Conservation (phyloP, 805 yeast species). For the Wickerhamiella vanderwaltii region DNA sequence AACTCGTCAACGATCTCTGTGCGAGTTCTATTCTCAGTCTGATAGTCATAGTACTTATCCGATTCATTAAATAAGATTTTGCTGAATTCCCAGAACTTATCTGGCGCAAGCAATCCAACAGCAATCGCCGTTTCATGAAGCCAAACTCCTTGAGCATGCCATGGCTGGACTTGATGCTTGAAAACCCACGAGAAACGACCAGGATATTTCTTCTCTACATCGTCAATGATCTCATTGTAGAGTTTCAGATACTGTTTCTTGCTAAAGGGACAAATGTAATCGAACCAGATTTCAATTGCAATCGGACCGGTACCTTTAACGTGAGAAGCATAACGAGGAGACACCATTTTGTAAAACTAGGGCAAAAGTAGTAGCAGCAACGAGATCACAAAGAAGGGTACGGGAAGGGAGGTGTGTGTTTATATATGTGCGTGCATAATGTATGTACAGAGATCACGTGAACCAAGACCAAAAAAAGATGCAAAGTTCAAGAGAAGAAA, state of each 20-base stretch:
- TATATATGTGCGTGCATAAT: no score
- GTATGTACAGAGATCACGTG: no score
- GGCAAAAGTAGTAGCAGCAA: no score
- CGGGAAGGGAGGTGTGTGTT: no score
- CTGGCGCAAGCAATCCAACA: constrained; percentile 44
- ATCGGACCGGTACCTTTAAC: constrained; percentile 19
- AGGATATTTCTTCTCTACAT: constrained; percentile 35
- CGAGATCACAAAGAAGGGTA: no score
- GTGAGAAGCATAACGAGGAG: constrained; percentile 19
- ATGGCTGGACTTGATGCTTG: constrained; percentile 73
- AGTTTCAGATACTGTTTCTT: constrained; percentile 51
- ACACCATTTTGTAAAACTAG: constrained; percentile 13
- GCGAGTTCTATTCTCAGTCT: constrained; percentile 42
- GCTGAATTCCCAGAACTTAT: constrained; percentile 45
- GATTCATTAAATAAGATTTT: constrained; percentile 44
- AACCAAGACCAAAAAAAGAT: no score
- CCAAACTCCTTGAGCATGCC: constrained; percentile 68
- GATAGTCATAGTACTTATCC: constrained; percentile 48
- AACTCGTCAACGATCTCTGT: constrained; percentile 43
- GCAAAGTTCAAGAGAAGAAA: no score
- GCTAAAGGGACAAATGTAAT: constrained; percentile 53
- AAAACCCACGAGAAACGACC: constrained; percentile 47
- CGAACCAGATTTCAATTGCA: constrained; percentile 22
- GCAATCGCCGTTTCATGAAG: constrained; percentile 63
- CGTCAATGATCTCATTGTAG: constrained; percentile 41